These are phyloP conservation scores for Trypanosoma melophagium DNA, from an alignment of 208 protist genomes.

Conservation along the genomic window DNA sequence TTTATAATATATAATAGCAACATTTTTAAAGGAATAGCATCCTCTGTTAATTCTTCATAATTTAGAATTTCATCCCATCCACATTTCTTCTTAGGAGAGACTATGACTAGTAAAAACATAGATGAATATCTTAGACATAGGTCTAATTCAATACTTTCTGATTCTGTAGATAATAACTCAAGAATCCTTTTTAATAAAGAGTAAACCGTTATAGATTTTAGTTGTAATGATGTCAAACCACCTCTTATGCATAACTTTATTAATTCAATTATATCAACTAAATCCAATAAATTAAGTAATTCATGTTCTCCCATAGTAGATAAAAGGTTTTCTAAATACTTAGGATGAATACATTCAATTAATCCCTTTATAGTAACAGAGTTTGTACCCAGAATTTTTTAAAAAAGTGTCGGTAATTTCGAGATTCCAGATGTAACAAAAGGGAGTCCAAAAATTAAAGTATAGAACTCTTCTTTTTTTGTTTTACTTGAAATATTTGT, in stretches of 20 bases:
- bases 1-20: constrained; percentile 10
- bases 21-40: not conserved
- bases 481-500: not conserved
- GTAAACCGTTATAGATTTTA: not conserved
- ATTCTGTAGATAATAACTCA: not conserved
- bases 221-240: constrained; percentile 1
- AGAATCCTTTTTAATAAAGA: constrained; percentile 3
- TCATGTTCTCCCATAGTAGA: not conserved
- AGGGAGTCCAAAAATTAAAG: not conserved
- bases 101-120: constrained; percentile 24
- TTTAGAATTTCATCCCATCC: constrained; percentile 16
- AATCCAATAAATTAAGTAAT: constrained; percentile 3
- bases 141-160: not conserved
- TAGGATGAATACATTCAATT: constrained; percentile 1
- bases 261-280: constrained; percentile 3
- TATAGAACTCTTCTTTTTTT: not conserved
- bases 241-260: constrained; percentile 8
- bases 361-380: not conserved
- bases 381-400: not conserved
- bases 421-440: not conserved
- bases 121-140: constrained; percentile 19
- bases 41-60: not conserved
- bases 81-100: constrained; percentile 12
- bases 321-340: not conserved
- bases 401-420: constrained; percentile 6